Evolutionary conservation across 2,329 filamentous ascomycete species (phyloP), one percentile per base, ranked within the genome.

Genomic region (Arthrinium phaeospermum): DNA sequence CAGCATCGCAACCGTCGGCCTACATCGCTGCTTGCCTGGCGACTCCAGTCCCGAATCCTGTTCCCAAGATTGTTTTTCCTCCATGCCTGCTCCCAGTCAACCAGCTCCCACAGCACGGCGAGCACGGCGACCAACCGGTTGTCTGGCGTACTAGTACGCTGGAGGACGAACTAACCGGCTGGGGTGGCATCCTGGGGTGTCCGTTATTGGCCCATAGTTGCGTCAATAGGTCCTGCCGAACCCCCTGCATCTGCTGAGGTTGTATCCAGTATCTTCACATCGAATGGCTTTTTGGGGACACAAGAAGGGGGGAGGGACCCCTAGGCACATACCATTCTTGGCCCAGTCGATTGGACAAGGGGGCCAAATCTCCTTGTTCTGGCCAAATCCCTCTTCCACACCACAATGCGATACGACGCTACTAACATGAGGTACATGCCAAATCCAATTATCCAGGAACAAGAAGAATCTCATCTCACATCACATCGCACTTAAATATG

Each of bases 381-480:
- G 34, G 57, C 34, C 57, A 64, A 64, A 41, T 13, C 10, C 34
- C 57, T 10, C 57, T 64, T 41, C 57, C 19, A 41, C 57, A 64
- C 57, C 57, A 41, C 57, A 64, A 64, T 64, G 57, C 57, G 57
- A 64, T 64, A 14, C 57, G 57, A 64, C 57, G 57, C 34, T 64
- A 24, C 34, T 64, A 64, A 61, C 53, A 61, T 61, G 53, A 64
- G 57, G 57, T 64, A 64, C 57, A 64, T 64, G 22, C 34, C 34
- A 41, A 64, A 64, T 64, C 57, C 57, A 64, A 64, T 64, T 64
- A 64, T 64, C 57, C 57, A 64, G 57, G 57, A 64, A 64, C 57
- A 41, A 64, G 57, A 12, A 64, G 57, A 64, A 64, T 64, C 57
- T 64, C 57, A 64, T 64, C 57, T 64, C 57, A 64, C 57, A 64